phyloP scores from a whole-genome alignment of 345 rosid species.

The Geranium brycei region DNA sequence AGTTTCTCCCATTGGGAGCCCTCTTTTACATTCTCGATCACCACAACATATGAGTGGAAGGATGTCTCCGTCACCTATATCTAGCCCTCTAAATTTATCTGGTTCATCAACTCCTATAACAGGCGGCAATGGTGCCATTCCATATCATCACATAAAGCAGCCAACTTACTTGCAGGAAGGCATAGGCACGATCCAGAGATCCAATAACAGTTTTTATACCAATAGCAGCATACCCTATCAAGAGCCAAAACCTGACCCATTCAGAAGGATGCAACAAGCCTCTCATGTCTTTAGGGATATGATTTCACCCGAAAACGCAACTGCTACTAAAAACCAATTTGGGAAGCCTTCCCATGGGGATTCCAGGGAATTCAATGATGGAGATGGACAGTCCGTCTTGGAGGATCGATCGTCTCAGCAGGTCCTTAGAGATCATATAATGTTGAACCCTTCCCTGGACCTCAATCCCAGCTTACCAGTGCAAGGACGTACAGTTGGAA shows the following conservation, averaged over 20 bases:
- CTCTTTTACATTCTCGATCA: constrained; percentile 38
- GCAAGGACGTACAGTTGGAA: constrained; percentile 25
- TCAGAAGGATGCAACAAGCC: constrained; percentile 28
- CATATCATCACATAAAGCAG: constrained; percentile 34
- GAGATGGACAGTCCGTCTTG: constrained; percentile 42
- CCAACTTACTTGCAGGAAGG: constrained; percentile 33
- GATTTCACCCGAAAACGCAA: constrained; percentile 9
- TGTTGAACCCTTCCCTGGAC: constrained; percentile 28
- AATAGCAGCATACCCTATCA: constrained; percentile 20
- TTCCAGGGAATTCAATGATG: constrained; percentile 15
- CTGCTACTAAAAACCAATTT: constrained; percentile 22
- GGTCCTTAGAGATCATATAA: constrained; percentile 34
- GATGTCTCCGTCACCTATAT: constrained; percentile 52
- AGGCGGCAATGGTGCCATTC: constrained; percentile 39
- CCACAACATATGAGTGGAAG: constrained; percentile 41
- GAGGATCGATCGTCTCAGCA: constrained; percentile 44
- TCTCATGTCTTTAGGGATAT: constrained; percentile 6
- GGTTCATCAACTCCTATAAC: constrained; percentile 50
- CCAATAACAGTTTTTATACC: constrained; percentile 19
- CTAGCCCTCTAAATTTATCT: constrained; percentile 45
- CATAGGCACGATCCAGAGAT: constrained; percentile 18
- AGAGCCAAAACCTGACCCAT: constrained; percentile 30
- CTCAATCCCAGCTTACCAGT: constrained; percentile 30
- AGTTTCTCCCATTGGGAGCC: constrained; percentile 54
- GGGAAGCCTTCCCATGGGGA: constrained; percentile 24